Evolutionary conservation across 148 eudicot genomes (phyloP), one percentile per base, ranked within the genome.

Genomic region (Vaccinium darrowii): DNA sequence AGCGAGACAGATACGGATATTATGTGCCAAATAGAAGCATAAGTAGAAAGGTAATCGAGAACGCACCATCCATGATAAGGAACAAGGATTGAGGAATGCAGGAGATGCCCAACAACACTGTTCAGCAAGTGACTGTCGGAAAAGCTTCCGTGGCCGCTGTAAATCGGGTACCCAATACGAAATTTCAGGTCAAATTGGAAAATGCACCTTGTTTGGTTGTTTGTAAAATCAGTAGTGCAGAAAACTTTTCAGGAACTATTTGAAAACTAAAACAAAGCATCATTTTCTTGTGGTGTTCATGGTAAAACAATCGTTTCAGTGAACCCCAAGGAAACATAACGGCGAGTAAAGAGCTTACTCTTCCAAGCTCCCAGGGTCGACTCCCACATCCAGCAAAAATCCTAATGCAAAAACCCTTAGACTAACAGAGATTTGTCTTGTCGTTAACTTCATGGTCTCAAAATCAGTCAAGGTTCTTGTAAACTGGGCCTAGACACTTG

Each of bases 111-210:
- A 39, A 88, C 86, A 71, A 88, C 86, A 76, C 77, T 88, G 62
- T 88, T 88, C 77, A 88, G 82, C 75, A 16, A 25, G 63, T 88
- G 84, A 63, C 71, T 86, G 76, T 88, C 88, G 0, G 88, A 86
- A 78, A 88, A 88, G 86, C 90, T 88, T 82, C 90, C 90, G 79
- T 88, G 90, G 58, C 90, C 90, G 79, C 90, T 88, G 86, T 14
- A 81, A 60, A 86, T 43, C 51, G 67, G 78, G 73, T 71, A 76
- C 60, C 19, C 62, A 27, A 69, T 33, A 19, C 21, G 11, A 25
- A 65, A 50, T 65, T 80, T 60, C 76, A 15, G 13, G 27, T 7
- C 54, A 33, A 56, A 62, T 76, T 58, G 58, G 33, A 39, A 39
- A 43, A 57, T 12, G 12, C 74, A 13, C 9, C 18, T 69, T 27